phyloP scores from a whole-genome alignment of 768 basidiomycete species.

The Udeniomyces megalosporus region DNA sequence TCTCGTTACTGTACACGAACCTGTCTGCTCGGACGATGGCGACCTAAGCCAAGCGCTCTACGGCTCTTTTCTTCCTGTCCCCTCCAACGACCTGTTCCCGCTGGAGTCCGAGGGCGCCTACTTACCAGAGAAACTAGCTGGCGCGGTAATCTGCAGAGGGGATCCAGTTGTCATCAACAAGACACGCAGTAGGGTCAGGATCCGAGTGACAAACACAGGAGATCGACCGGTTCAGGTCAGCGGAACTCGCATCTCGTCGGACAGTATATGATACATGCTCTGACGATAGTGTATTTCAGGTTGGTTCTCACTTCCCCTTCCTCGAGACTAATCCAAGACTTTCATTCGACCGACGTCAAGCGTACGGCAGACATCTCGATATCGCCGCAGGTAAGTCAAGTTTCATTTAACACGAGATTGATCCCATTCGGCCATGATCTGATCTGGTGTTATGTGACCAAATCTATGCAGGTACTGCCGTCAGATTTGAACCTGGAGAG shows the following conservation, averaged over 20 bases:
- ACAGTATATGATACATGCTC: background rate
- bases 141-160: constrained; percentile 25
- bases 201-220: constrained; percentile 75
- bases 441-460: background rate
- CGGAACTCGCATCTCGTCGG: background rate
- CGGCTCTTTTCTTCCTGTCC: constrained; percentile 80
- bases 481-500: constrained; percentile 91
- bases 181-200: constrained; percentile 48
- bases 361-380: constrained; percentile 59
- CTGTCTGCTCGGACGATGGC: constrained; percentile 69
- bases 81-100: constrained; percentile 50
- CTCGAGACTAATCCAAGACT: constrained; percentile 71
- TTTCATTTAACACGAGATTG: too few species aligned
- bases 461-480: constrained; percentile 54
- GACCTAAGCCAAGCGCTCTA: constrained; percentile 73
- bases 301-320: constrained; percentile 81
- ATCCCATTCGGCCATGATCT: background rate
- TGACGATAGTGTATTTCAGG: constrained; percentile 32
- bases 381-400: constrained; percentile 43
- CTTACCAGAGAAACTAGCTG: constrained; percentile 21
- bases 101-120: constrained; percentile 28
- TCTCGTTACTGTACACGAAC: constrained; percentile 93
- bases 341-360: constrained; percentile 60
- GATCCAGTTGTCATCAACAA: constrained; percentile 54
- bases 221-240: constrained; percentile 79